Evolutionary conservation across 2,329 filamentous ascomycete genomes (phyloP), one percentile per base, ranked within the genome.

Genomic region (Fusarium buxicola): DNA sequence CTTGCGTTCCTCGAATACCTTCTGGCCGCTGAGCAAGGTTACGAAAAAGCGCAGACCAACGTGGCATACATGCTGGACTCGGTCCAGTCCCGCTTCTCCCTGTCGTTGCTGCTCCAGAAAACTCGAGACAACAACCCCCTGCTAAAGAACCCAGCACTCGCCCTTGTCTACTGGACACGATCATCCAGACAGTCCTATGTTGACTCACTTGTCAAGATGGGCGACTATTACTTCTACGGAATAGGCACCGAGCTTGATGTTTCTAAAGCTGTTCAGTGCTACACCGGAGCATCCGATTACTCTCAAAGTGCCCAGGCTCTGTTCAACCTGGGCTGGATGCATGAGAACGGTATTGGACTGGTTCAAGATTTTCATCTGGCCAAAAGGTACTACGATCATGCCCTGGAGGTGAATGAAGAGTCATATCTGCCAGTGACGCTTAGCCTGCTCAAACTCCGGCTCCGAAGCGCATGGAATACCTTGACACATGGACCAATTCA

Each of bases 261-360:
- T 15, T 89, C 94, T 69, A 97, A 97, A 76, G 96, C 96, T 7
- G 93, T 94, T 0, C 89, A 91, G 39, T 99, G 95, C 79, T 99
- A 99, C 71, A 90, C 91, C 49, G 91, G 92, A 5, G 95, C 95
- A 2, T 94, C 94, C 0, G 95, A 99, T 73, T 93, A 91, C 58
- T 89, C 94, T 68, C 90, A 93, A 72, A 96, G 92, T 69, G 95
- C 94, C 3, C 96, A 99, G 77, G 95, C 96, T 12, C 87, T 97
- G 55, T 99, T 93, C 86, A 98, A 99, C 71, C 82, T 99, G 12
- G 96, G 95, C 6, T 99, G 95, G 95, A 98, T 99, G 94, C 93
- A 99, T 72, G 95, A 99, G 77, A 97, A 98, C 72, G 95, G 95
- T 8, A 84, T 98, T 45, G 92, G 94, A 2, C 86, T 98, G 16